Evolutionary conservation across 768 basidiomycete genomes (phyloP), one percentile per base, ranked within the genome.

Genomic region (Leccinum ochraceum): DNA sequence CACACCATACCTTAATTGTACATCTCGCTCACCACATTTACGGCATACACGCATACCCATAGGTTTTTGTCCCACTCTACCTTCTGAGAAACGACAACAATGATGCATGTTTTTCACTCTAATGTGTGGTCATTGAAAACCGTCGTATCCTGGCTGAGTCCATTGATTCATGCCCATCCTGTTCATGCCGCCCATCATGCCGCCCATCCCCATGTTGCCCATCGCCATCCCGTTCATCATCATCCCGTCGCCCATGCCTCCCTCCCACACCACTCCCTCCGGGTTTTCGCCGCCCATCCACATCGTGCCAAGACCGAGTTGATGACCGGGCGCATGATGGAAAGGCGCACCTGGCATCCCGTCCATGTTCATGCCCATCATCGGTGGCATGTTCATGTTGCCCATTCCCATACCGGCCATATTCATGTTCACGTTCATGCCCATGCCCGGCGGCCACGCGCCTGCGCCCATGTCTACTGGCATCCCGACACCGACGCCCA

Each of bases 281-380:
- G 69, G 66, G 20, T 69, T 66, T 1, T 70, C 74, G 1, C 67
- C 69, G 0, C 74, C 73, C 71, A 79, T 73, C 74, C 77, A 78
- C 60, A 77, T 76, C 9, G 68, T 36, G 1, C 66, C 67, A 24
- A 63, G 55, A 22, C 61, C 66, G 49, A 67, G 36, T 46, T 69
- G 75, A 39, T 70, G 75, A 37, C 67, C 64, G 49, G 49, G 48
- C 0, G 64, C 44, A 46, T 46, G 53, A 54, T 75, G 71, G 28
- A 73, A 73, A 16, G 66, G 59, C 1, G 67, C 59, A 1, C 65
- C 69, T 13, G 58, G 48, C 64, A 75, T 74, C 22, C 74, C 72
- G 8, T 69, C 75, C 67, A 76, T 70, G 22, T 73, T 75, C 75
- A 80, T 78, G 37, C 76, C 77, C 76, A 82, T 78, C 72, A 75